Evolutionary conservation across 1,284 basidiomycete species (phyloP).

Genomic region (Moesziomyces parantarcticus): DNA sequence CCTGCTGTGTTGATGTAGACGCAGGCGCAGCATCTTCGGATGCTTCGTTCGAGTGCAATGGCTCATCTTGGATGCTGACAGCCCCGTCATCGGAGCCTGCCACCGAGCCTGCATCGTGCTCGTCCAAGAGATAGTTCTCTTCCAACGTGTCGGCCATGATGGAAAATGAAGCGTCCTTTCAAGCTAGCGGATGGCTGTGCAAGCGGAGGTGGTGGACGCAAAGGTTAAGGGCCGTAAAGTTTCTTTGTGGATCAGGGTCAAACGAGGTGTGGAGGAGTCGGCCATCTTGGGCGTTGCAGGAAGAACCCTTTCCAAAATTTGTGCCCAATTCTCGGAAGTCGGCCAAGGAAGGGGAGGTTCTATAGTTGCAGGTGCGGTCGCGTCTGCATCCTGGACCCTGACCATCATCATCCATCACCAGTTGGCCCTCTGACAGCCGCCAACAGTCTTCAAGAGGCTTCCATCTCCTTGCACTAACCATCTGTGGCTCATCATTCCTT

Average conservation of each 20-base stretch:
- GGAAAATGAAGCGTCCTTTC: too few relatives aligned
- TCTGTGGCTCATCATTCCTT: too few relatives aligned
- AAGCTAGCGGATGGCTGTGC: too few relatives aligned
- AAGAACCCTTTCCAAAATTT: constrained; percentile 21
- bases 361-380: constrained; percentile 15
- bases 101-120: constrained; percentile 35
- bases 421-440: background rate
- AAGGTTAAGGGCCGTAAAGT: too few relatives aligned
- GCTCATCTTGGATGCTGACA: constrained; percentile 36
- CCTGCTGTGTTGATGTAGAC: constrained; percentile 2
- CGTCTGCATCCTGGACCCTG: constrained; percentile 32
- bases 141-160: constrained; percentile 60
- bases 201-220: background rate
- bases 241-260: constrained; percentile 5
- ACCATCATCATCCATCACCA: constrained; percentile 19
- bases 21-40: background rate
- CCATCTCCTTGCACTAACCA: too few relatives aligned
- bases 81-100: constrained; percentile 40
- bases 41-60: constrained; percentile 12
- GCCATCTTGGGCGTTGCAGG: constrained; percentile 9
- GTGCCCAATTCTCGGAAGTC: constrained; percentile 26
- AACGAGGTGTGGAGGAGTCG: constrained; percentile 28
- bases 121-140: constrained; percentile 58
- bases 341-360: constrained; percentile 1
- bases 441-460: background rate